Evolutionary conservation across 148 eudicot species (phyloP).

Genomic region (Salicornia ramosissima): DNA sequence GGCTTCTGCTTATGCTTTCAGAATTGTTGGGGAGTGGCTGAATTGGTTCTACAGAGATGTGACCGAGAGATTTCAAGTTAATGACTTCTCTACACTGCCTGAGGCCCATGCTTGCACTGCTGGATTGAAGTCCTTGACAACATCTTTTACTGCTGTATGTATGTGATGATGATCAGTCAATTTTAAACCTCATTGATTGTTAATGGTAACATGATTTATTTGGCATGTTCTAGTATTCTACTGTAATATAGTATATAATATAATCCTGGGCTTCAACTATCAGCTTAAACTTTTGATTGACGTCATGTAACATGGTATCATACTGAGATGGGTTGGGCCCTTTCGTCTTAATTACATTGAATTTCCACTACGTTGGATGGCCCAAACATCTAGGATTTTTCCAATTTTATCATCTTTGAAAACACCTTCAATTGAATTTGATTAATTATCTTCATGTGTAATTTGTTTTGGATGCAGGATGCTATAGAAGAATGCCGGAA

Average conservation of each 20-base stretch:
- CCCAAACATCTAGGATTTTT: background rate
- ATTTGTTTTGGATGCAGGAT: constrained; percentile 47
- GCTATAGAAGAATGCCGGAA: constrained; percentile 94
- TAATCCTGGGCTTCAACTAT: no score
- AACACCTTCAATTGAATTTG: background rate
- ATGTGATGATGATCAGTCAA: constrained; percentile 21
- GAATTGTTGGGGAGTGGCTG: constrained; percentile 94
- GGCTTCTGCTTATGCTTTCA: constrained; percentile 96
- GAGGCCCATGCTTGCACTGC: constrained; percentile 99
- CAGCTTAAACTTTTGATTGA: no score
- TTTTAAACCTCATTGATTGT: background rate
- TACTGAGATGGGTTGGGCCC: background rate
- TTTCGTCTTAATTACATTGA: background rate
- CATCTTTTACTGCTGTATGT: constrained; percentile 87
- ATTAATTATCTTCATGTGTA: background rate
- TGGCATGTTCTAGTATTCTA: background rate
- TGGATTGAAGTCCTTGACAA: constrained; percentile 92
- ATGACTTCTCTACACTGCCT: constrained; percentile 90
- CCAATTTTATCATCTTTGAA: background rate
- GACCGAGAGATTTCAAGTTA: constrained; percentile 69
- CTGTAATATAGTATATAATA: no score
- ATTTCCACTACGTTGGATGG: background rate
- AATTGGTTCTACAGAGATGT: constrained; percentile 91
- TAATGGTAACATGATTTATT: background rate
- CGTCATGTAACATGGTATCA: no score